Evolutionary conservation across 768 basidiomycete genomes (phyloP).

Genomic region (Zangia roseola): DNA sequence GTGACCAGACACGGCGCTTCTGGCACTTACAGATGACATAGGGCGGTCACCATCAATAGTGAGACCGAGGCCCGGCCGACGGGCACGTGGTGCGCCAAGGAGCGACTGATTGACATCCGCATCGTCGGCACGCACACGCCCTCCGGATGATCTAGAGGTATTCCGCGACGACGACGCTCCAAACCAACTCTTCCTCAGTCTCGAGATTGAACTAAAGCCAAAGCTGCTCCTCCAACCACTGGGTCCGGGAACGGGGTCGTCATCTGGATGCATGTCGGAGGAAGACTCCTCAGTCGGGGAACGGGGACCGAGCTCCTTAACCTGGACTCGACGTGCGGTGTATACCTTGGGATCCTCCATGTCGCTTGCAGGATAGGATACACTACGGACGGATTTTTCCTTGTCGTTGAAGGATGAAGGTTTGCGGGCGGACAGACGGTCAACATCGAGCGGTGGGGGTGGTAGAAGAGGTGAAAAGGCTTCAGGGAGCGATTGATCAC

Average conservation of each 20-base stretch:
- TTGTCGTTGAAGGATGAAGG: conserved; percentile 30
- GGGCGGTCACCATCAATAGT: conserved; percentile 48
- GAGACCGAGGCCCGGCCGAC: conserved; percentile 36
- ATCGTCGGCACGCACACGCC: conserved; percentile 39
- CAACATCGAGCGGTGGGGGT: conserved; percentile 37
- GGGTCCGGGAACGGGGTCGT: conserved; percentile 25
- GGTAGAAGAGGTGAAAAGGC: conserved; percentile 37
- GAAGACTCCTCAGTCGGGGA: conserved; percentile 21
- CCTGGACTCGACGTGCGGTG: conserved; percentile 39
- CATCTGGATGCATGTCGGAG: conserved; percentile 9
- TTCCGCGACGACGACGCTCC: conserved; percentile 31
- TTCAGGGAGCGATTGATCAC: conserved; percentile 26
- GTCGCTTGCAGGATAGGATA: conserved; percentile 34
- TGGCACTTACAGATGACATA: conserved; percentile 53
- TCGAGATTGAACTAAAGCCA: conserved; percentile 49
- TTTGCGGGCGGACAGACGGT: conserved; percentile 26
- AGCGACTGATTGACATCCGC: conserved; percentile 44
- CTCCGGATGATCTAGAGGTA: conserved; percentile 29
- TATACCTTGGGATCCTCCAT: conserved; percentile 33
- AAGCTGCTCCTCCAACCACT: conserved; percentile 36
- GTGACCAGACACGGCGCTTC: conserved; percentile 51
- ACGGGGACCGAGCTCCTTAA: conserved; percentile 33
- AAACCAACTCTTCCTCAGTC: conserved; percentile 62
- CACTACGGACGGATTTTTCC: conserved; percentile 33
- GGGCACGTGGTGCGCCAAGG: conserved; percentile 26